Evolutionary conservation across 495 filamentous ascomycete species (phyloP), one percentile per base, ranked within the genome.

Genomic region (Sphaerosporella brunnea): DNA sequence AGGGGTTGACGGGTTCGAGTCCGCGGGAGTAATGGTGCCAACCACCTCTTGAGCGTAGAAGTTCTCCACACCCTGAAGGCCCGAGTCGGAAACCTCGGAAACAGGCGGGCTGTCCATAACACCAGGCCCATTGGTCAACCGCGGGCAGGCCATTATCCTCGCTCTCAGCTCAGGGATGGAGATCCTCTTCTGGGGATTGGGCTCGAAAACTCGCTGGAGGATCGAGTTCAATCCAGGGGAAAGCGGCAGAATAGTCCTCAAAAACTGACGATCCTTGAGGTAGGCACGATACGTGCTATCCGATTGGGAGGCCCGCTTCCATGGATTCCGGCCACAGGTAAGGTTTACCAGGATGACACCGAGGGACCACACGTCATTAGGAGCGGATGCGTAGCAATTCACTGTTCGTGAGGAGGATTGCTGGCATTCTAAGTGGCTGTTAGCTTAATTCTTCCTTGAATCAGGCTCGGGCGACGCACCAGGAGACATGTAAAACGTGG

Each of bases 401-500:
- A 79, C 77, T 50, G 77, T 78, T 62, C 79, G 74, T 8, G 45
- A 48, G 35, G 85, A 76, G 53, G 82, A 78, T 63, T 92, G 82
- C 69, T 96, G 82, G 62, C 92, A 97, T 74, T 96, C 90, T 96
- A 66, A 15, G 30, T 28, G 25, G 20, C 10, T 42, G 11, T 11
- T 9, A 48, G 44, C 51, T 52, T 28, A 51, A 53, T 36, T 36
- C 30, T 24, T 16, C 5, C 13, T n/a, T 26, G 41, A 44, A 44
- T 25, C 11, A 13, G 15, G 28, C 25, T 2, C 9, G 18, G 35
- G 45, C 26, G 51, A 64, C 73, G 66, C 82, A 95, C 90, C 90
- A 74, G 90, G 90, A 49, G 81, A 88, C 92, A 96, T 96, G 69
- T 99, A 96, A 62, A 99, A 96, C 11, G 90, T 96, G 15, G 88